Evolutionary conservation across 495 filamentous ascomycete species (phyloP).

Genomic region (Penicillium mononematosum): DNA sequence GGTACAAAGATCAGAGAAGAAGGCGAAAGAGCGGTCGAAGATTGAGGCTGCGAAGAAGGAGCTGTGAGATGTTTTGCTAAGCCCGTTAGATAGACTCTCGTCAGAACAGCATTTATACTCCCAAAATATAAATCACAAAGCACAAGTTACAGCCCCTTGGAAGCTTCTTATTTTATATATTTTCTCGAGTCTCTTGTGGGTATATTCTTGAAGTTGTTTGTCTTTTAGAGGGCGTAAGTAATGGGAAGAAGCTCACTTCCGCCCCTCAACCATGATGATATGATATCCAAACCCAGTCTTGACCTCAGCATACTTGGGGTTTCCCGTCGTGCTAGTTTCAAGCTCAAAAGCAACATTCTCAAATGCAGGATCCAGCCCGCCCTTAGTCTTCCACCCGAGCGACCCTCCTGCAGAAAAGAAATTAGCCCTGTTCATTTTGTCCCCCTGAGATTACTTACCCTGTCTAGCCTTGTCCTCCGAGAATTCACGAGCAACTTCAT

Average conservation of each 20-base stretch:
- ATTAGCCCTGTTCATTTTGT: constrained; percentile 1
- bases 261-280: constrained; percentile 82
- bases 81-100: constrained; percentile 11
- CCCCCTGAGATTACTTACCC: constrained; percentile 48
- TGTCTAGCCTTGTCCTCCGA: constrained; percentile 87
- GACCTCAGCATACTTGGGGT: constrained; percentile 72
- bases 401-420: constrained; percentile 58
- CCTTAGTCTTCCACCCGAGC: constrained; percentile 80
- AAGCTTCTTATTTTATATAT: not conserved
- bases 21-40: constrained; percentile 72
- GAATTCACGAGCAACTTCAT: constrained; percentile 81
- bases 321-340: constrained; percentile 70
- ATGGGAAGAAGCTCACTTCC: constrained; percentile 48
- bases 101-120: constrained; percentile 2
- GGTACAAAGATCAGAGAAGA: constrained; percentile 80
- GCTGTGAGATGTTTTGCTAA: constrained; percentile 22
- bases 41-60: constrained; percentile 46
- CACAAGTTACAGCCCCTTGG: not conserved
- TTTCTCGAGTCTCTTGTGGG: not conserved
- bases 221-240: not conserved
- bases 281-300: constrained; percentile 92
- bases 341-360: constrained; percentile 80
- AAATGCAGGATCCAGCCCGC: constrained; percentile 69
- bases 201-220: not conserved
- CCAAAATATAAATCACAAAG: not conserved